phyloP scores from a whole-genome alignment of 768 basidiomycete genomes.

The Amanita muscaria region DNA sequence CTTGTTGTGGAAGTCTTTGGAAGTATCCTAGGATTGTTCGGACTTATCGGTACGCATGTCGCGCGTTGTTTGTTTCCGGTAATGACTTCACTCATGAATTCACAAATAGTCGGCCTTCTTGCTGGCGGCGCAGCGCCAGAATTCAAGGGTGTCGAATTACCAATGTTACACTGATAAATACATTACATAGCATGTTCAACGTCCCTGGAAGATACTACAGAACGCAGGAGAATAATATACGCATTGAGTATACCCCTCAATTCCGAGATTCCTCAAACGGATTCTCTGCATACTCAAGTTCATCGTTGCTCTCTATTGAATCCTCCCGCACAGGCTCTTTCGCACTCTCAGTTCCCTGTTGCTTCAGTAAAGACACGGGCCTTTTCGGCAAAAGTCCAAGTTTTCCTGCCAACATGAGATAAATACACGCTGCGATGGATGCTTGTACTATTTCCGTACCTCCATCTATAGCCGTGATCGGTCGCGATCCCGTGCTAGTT shows the following conservation, averaged over 20 bases:
- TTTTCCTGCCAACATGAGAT: constrained; percentile 34
- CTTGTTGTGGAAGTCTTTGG: constrained; percentile 94
- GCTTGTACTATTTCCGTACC: constrained; percentile 13
- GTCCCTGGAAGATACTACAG: too few species aligned
- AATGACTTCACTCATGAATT: constrained; percentile 4
- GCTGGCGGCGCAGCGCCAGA: constrained; percentile 64
- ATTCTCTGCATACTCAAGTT: constrained; percentile 67
- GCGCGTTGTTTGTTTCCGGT: too few species aligned
- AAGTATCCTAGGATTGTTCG: constrained; percentile 87
- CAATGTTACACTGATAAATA: constrained; percentile 29
- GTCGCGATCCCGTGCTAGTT: constrained; percentile 4
- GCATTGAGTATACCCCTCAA: neutral
- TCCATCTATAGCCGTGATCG: constrained; percentile 22
- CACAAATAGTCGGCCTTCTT: constrained; percentile 60
- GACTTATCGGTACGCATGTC: constrained; percentile 67
- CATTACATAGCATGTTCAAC: too few species aligned
- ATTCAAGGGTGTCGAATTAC: constrained; percentile 37
- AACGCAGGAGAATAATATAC: too few species aligned
- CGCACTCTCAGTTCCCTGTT: constrained; percentile 14
- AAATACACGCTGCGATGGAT: neutral
- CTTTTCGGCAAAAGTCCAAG: constrained; percentile 67
- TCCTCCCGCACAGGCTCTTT: constrained; percentile 13
- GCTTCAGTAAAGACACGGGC: constrained; percentile 51
- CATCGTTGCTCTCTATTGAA: constrained; percentile 36
- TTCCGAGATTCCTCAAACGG: constrained; percentile 51